Evolutionary conservation across 116 monocot genomes (phyloP).

Genomic region (Cymodocea nodosa): DNA sequence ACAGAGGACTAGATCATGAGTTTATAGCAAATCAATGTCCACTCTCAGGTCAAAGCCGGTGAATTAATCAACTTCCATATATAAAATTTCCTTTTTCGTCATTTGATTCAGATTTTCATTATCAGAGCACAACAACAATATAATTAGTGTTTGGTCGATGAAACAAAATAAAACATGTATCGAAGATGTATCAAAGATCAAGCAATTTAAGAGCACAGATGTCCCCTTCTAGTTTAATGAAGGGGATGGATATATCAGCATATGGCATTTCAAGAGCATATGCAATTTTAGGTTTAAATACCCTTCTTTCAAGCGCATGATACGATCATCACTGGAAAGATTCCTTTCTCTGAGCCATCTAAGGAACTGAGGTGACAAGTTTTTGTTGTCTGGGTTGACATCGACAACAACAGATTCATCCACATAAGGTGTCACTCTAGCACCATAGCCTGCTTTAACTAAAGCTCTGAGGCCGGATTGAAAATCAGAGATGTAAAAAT

Average conservation of each 20-base stretch:
- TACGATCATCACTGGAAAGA: slow-evolving; percentile 70
- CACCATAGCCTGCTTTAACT: slow-evolving; percentile 83
- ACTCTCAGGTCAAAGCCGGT: too few relatives aligned
- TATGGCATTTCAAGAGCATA: too few relatives aligned
- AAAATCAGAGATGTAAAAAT: slow-evolving; percentile 94
- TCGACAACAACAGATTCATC: slow-evolving; percentile 64
- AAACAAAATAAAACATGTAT: too few relatives aligned
- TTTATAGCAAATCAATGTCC: too few relatives aligned
- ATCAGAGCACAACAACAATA: too few relatives aligned
- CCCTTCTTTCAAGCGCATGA: slow-evolving; percentile 92
- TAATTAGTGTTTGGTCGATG: too few relatives aligned
- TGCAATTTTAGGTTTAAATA: slow-evolving; percentile 10
- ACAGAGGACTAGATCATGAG: too few relatives aligned
- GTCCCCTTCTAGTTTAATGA: neutral
- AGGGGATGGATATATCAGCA: neutral
- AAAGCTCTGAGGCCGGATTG: slow-evolving; percentile 82
- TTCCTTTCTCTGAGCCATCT: slow-evolving; percentile 66
- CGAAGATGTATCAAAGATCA: too few relatives aligned
- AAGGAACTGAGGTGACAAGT: slow-evolving; percentile 49
- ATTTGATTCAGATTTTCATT: too few relatives aligned
- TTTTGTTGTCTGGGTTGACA: slow-evolving; percentile 54
- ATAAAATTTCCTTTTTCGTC: too few relatives aligned
- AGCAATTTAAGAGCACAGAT: too few relatives aligned
- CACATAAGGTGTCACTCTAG: slow-evolving; percentile 68
- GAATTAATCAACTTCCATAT: too few relatives aligned